Evolutionary conservation across 192 early-diverging fungal genomes (phyloP), one percentile per base, ranked within the genome.

Genomic region (Rhizophlyctis rosea): DNA sequence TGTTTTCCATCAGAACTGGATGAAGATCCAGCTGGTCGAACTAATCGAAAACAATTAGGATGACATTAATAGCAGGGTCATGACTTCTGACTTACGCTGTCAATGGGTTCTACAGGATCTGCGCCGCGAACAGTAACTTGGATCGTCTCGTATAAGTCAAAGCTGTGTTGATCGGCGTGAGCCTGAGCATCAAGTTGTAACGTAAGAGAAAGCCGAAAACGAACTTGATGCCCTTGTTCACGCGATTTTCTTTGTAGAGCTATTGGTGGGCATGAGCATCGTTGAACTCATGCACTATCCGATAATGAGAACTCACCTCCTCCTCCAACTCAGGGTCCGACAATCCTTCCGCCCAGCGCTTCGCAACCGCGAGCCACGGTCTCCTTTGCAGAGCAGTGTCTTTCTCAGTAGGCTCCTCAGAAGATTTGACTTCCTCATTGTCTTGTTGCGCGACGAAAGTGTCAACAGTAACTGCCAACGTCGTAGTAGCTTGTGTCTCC

Each of bases 201-300:
- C n/a, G n/a, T n/a, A n/a, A n/a, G n/a, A n/a, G n/a, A n/a, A n/a
- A n/a, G n/a, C 93, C 91, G 73, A 91, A 89, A 65, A 89, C 91
- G 82, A 96, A 96, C 82, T 94, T 93, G 67, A 93, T 92, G 54
- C 93, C 93, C 44, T 91, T 89, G 64, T 79, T 68, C 44, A 70
- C 59, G 3, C 23, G 3, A 51, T 52, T 32, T 13, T 54, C 53
- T 34, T 62, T 31, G 34, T 61, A 68, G 23, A 68, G 54, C 34
- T 54, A 9, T 14, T 14, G 18, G n/a, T 61, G 16, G 28, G 2
- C 3, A 57, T 21, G 28, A 53, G 50, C 35, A 54, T 18, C 24
- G 13, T 3, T 0, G 28, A 53, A 23, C 23, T 18, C 16, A 39
- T 21, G n/a, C 0, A 2, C 35, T 51, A 18, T 33, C 16, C 57